Conservation (phyloP, 352 stramenopile genomes). For the Pythium scleroteichum region DNA sequence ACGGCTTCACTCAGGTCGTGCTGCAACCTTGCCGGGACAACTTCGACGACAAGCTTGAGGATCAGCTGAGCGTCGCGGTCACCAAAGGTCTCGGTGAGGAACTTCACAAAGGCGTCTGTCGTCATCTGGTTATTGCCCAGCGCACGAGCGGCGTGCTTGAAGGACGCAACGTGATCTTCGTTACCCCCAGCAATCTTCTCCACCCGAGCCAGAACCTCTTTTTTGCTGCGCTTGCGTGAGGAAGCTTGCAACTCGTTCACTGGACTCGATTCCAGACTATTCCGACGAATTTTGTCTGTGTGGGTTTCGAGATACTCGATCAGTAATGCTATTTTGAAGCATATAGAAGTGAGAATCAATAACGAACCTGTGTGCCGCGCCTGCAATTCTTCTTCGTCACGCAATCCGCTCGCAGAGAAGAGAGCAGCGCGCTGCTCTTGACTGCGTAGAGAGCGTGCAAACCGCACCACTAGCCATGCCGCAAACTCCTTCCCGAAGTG, state of each 20-base stretch:
- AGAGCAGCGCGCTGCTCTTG: slow-evolving; percentile 56
- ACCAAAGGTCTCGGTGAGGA: slow-evolving; percentile 60
- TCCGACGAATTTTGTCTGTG: slow-evolving; percentile 20
- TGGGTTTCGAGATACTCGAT: background rate
- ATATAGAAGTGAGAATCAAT: no score
- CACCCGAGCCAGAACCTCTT: slow-evolving; percentile 68
- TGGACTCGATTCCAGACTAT: slow-evolving; percentile 7
- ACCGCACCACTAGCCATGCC: slow-evolving; percentile 54
- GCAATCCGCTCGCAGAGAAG: slow-evolving; percentile 29
- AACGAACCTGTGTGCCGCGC: slow-evolving; percentile 12
- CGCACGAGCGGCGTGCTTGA: slow-evolving; percentile 69
- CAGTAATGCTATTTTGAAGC: no score
- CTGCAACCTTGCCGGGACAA: slow-evolving; percentile 63
- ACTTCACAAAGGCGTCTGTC: slow-evolving; percentile 56
- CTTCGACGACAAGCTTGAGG: slow-evolving; percentile 62
- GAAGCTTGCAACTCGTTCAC: background rate
- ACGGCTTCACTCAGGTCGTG: slow-evolving; percentile 57
- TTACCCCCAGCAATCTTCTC: slow-evolving; percentile 54
- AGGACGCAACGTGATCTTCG: slow-evolving; percentile 45
- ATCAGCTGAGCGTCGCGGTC: slow-evolving; percentile 56
- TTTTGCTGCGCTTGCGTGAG: slow-evolving; percentile 59
- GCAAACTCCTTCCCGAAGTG: slow-evolving; percentile 60
- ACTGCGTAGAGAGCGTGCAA: slow-evolving; percentile 53
- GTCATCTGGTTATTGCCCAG: slow-evolving; percentile 76
- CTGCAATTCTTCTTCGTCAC: slow-evolving; percentile 13